A percentile compares a stretch with the other conserved stretches of the same genome.
Conservation (phyloP, 2,329 filamentous ascomycete genomes). For the Emergomyces africanus region DNA sequence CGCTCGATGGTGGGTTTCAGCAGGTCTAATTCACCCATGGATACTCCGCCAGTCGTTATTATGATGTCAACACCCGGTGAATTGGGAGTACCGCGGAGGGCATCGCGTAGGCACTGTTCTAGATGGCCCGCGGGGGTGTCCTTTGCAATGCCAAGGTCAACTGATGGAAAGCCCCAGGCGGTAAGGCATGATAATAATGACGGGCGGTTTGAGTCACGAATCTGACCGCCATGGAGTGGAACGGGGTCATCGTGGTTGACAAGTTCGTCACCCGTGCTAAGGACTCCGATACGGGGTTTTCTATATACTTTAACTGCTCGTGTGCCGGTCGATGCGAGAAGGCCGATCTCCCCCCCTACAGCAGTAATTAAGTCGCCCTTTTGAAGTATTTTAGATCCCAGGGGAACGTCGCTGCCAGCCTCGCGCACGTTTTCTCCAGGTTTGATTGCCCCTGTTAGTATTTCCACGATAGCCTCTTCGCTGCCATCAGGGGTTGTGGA, state of each 20-base stretch:
- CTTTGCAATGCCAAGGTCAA: slow-evolving; percentile 73
- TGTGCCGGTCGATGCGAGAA: slow-evolving; percentile 75
- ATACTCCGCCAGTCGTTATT: slow-evolving; percentile 87
- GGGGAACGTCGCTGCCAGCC: slow-evolving; percentile 71
- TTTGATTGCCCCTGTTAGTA: slow-evolving; percentile 62
- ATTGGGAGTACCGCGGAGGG: slow-evolving; percentile 43
- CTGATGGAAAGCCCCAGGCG: slow-evolving; percentile 61
- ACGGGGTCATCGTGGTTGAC: slow-evolving; percentile 54
- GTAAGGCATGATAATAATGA: slow-evolving; percentile 67
- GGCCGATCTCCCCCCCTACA: slow-evolving; percentile 78
- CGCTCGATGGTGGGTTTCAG: slow-evolving; percentile 94
- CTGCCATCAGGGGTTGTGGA: slow-evolving; percentile 63
- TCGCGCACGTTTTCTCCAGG: slow-evolving; percentile 82
- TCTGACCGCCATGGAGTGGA: slow-evolving; percentile 61
- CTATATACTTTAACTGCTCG: slow-evolving; percentile 58
- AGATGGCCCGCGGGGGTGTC: slow-evolving; percentile 50
- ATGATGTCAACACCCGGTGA: slow-evolving; percentile 54
- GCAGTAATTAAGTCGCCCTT: slow-evolving; percentile 74
- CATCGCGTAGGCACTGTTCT: slow-evolving; percentile 63
- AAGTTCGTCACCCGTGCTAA: slow-evolving; percentile 93
- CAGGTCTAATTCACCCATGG: slow-evolving; percentile 94
- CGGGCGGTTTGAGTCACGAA: slow-evolving; percentile 85
- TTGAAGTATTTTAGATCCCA: slow-evolving; percentile 56
- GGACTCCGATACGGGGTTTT: slow-evolving; percentile 66
- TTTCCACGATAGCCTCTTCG: slow-evolving; percentile 81